phyloP scores from a whole-genome alignment of 2,329 filamentous ascomycete genomes.

The Penicillium sp. region DNA sequence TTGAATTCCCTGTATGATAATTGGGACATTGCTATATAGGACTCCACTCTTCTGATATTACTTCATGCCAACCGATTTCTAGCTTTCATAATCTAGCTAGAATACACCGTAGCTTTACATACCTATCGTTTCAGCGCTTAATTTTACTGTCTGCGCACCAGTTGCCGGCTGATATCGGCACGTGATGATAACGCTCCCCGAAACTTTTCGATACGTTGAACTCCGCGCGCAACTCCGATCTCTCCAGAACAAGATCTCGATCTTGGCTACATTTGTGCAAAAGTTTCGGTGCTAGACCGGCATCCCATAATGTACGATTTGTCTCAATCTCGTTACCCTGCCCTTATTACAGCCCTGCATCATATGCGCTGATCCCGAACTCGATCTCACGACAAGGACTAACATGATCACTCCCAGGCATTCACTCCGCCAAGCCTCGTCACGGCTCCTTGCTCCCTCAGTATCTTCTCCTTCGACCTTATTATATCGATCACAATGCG shows the following conservation, averaged over 20 bases:
- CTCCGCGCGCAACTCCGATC: neutral
- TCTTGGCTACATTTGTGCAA: neutral
- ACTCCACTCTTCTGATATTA: neutral
- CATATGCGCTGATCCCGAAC: no score
- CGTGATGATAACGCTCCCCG: conserved; percentile 3
- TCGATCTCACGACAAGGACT: neutral
- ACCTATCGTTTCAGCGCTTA: neutral
- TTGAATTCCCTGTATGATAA: conserved; percentile 3
- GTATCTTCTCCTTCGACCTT: conserved; percentile 28
- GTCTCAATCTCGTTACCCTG: neutral
- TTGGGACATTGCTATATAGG: neutral
- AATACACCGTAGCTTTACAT: neutral
- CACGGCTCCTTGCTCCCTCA: conserved; percentile 54
- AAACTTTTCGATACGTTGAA: conserved; percentile 5
- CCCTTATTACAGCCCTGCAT: no score
- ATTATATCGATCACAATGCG: conserved; percentile 35
- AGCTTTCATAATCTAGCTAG: neutral
- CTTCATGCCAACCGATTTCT: neutral
- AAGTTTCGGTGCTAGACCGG: neutral
- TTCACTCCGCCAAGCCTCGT: conserved; percentile 58
- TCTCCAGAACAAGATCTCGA: neutral
- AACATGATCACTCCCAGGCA: conserved; percentile 46
- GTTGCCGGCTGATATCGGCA: neutral
- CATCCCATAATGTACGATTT: neutral
- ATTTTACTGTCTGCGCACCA: neutral